Evolutionary conservation across 208 protist species (phyloP).

Genomic region (Giardia muris): DNA sequence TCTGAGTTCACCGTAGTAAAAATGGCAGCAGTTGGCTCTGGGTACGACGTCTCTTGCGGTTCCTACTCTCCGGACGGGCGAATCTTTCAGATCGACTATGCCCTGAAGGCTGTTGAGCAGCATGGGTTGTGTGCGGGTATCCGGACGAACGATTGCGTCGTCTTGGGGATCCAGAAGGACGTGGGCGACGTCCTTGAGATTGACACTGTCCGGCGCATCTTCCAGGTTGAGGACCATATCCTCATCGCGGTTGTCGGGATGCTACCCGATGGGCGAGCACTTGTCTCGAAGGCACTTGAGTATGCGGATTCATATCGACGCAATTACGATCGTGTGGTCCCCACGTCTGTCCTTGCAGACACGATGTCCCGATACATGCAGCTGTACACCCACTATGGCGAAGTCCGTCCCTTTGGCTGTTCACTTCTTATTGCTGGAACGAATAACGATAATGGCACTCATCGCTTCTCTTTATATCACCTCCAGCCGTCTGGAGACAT

Average conservation of each 20-base stretch:
- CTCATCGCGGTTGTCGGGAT: background rate
- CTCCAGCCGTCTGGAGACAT: background rate
- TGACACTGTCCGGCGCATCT: background rate
- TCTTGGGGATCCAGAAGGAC: background rate
- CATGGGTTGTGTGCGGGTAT: background rate
- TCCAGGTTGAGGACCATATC: background rate
- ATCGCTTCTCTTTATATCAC: background rate
- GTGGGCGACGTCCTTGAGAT: background rate
- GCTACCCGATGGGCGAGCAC: background rate
- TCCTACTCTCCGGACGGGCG: background rate
- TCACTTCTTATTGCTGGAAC: constrained; percentile 2
- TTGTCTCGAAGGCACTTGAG: background rate
- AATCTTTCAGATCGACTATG: constrained; percentile 10
- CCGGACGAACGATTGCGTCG: background rate
- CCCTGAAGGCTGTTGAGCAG: background rate
- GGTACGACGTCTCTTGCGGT: background rate
- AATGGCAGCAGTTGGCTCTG: background rate
- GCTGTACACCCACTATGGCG: constrained; percentile 2
- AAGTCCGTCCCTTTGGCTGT: background rate
- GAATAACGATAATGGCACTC: background rate
- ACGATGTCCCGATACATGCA: background rate
- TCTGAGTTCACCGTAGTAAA: background rate
- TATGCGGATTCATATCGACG: background rate
- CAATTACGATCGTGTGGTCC: background rate
- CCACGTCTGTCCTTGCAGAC: background rate